Evolutionary conservation across 2,329 filamentous ascomycete species (phyloP).

Genomic region (Aureobasidium sp.): DNA sequence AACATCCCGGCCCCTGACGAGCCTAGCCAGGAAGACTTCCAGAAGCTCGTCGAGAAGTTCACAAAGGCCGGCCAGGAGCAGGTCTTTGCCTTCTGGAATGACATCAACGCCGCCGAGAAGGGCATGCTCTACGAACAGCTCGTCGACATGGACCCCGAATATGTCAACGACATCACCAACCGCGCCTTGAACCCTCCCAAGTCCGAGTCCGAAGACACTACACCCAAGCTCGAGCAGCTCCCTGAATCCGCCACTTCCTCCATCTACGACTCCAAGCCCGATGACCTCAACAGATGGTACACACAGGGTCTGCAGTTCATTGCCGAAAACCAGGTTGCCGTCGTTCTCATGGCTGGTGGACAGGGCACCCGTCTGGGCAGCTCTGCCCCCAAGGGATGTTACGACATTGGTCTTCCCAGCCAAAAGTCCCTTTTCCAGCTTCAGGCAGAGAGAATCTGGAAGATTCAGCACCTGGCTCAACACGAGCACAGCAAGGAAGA

Average conservation of each 20-base stretch:
- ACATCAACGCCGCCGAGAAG: slow-evolving; percentile 64
- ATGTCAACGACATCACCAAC: slow-evolving; percentile 81
- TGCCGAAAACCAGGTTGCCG: slow-evolving; percentile 61
- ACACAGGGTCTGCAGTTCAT: slow-evolving; percentile 57
- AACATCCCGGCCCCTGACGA: slow-evolving; percentile 34
- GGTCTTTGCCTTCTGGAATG: slow-evolving; percentile 81
- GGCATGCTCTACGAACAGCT: slow-evolving; percentile 73
- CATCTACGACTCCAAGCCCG: slow-evolving; percentile 75
- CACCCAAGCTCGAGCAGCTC: slow-evolving; percentile 66
- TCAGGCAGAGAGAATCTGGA: slow-evolving; percentile 86
- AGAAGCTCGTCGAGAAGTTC: slow-evolving; percentile 63
- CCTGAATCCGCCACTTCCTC: slow-evolving; percentile 80
- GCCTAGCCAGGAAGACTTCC: slow-evolving; percentile 57
- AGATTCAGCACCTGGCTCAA: slow-evolving; percentile 71
- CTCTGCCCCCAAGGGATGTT: slow-evolving; percentile 94
- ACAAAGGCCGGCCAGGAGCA: slow-evolving; percentile 67
- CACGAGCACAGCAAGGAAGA: slow-evolving; percentile 54
- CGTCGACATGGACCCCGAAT: slow-evolving; percentile 66
- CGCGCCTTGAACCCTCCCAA: slow-evolving; percentile 71
- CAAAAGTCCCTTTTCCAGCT: slow-evolving; percentile 95
- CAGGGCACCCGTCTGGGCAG: slow-evolving; percentile 92
- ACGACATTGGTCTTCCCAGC: slow-evolving; percentile 87
- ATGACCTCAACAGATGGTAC: slow-evolving; percentile 79
- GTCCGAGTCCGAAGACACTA: slow-evolving; percentile 43
- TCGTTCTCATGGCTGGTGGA: slow-evolving; percentile 94